A percentile compares a stretch with the other conserved stretches of the same genome.
These are phyloP conservation scores for Benincasa hispida DNA, from an alignment of 306 rosid species.

Conservation along the genomic window DNA sequence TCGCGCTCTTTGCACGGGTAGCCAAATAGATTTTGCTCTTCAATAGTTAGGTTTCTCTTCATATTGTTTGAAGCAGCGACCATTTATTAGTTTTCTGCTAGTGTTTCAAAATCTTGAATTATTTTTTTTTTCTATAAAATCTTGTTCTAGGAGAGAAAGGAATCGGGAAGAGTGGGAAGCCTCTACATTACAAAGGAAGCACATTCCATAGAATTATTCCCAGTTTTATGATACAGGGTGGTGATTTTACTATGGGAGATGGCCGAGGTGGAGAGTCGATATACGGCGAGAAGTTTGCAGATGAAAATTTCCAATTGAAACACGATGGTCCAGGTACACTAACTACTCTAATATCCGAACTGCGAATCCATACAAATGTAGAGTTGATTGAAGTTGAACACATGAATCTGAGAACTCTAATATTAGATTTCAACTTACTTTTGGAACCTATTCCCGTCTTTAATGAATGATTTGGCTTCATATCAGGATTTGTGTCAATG, in stretches of 20 bases:
- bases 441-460: background rate
- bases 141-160: constrained; percentile 77
- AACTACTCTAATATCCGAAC: constrained; percentile 1
- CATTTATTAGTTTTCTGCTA: background rate
- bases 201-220: constrained; percentile 74
- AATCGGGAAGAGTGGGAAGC: constrained; percentile 40
- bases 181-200: constrained; percentile 70
- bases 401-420: background rate
- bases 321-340: constrained; percentile 70
- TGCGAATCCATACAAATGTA: background rate
- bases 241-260: constrained; percentile 73
- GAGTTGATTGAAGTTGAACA: background rate
- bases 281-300: constrained; percentile 60
- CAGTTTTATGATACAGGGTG: constrained; percentile 83
- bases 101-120: background rate
- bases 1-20: constrained; percentile 88
- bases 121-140: constrained; percentile 3
- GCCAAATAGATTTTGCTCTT: constrained; percentile 29
- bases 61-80: background rate
- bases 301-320: constrained; percentile 67
- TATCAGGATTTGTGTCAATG: constrained; percentile 68
- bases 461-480: background rate
- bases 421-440: background rate
- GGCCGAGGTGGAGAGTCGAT: constrained; percentile 88
- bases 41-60: constrained; percentile 3